Evolutionary conservation across 2,329 filamentous ascomycete genomes (phyloP), one percentile per base, ranked within the genome.

Genomic region (Ophiocordyceps sinensis): DNA sequence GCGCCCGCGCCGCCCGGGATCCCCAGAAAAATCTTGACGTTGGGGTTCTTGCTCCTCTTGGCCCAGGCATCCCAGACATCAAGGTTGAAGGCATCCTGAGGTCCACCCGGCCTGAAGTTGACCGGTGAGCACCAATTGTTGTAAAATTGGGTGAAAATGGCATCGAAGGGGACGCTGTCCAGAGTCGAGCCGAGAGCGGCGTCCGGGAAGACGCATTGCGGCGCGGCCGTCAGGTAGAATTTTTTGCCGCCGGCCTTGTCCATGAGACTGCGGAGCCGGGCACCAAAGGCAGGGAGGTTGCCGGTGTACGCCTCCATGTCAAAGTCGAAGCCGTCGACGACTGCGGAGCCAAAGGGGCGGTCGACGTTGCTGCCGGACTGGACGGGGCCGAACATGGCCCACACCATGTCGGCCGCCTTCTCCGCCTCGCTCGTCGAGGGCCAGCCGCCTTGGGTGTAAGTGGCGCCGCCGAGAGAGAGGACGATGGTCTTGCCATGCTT

Each of bases 271-370:
- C 77, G 73, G 10, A 85, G 67, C 41, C 69, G 63, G 31, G 66
- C 62, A 2, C 70, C 78, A 49, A 85, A 82, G 1, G 72, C 60
- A 0, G 64, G 66, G 61, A 81, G 75, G 60, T 83, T 78, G 38
- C 58, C 58, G 13, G 72, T 70, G 3, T 59, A 57, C 5, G 72
- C 65, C 60, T 86, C 82, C 46, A 86, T 78, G 56, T 87, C 82
- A 47, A 86, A 76, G 59, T 87, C 82, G 56, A 87, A 85, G 5
- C 83, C 83, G 55, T 87, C 80, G 35, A 87, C 62, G 4, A 74
- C 65, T 10, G 77, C 73, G 12, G 62, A 59, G 41, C 78, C 78
- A 54, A 86, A 86, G 1, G 82, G 82, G 9, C 83, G 74, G 42
- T 73, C 66, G 8, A 63, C 63, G 2, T 56, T 58, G 34, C 59